Conservation (phyloP, 1,139 yeast species). For the Arxiozyma telluris region DNA sequence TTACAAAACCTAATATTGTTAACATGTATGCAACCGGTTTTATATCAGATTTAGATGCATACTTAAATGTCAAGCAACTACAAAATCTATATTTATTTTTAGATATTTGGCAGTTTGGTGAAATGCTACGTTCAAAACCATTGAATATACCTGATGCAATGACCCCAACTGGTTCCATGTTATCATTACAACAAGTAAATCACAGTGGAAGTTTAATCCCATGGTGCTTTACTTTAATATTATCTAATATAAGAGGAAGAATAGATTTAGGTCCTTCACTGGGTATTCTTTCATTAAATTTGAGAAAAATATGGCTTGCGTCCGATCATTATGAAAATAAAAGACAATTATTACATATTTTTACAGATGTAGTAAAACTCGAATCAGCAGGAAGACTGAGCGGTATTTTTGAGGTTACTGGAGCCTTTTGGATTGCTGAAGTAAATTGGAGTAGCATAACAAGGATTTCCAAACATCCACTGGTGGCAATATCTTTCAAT, state of each 20-base stretch:
- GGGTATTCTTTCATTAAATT: slow-evolving; percentile 49
- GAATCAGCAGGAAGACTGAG: slow-evolving; percentile 70
- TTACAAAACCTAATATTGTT: slow-evolving; percentile 37
- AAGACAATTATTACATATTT: slow-evolving; percentile 63
- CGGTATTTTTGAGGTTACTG: slow-evolving; percentile 47
- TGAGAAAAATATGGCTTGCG: slow-evolving; percentile 61
- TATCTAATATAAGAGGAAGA: slow-evolving; percentile 44
- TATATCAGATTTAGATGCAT: slow-evolving; percentile 50
- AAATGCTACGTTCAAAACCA: slow-evolving; percentile 12
- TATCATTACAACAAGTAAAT: slow-evolving; percentile 6
- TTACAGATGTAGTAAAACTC: slow-evolving; percentile 46
- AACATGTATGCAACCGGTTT: slow-evolving; percentile 45
- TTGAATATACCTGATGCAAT: slow-evolving; percentile 6
- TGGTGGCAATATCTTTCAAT: slow-evolving; percentile 55
- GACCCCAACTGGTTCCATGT: slow-evolving; percentile 7
- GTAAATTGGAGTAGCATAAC: slow-evolving; percentile 58
- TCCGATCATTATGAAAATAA: slow-evolving; percentile 60
- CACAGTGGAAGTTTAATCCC: slow-evolving; percentile 37
- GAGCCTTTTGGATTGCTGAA: slow-evolving; percentile 52
- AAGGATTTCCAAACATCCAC: slow-evolving; percentile 47
- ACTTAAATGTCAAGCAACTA: slow-evolving; percentile 70
- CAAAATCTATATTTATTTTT: slow-evolving; percentile 77
- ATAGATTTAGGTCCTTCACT: slow-evolving; percentile 80
- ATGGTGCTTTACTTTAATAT: slow-evolving; percentile 57
- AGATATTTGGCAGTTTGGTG: slow-evolving; percentile 71